These are phyloP conservation scores for Cylindrotheca fusiformis DNA, from an alignment of 108 stramenopile genomes.

Conservation along the genomic window DNA sequence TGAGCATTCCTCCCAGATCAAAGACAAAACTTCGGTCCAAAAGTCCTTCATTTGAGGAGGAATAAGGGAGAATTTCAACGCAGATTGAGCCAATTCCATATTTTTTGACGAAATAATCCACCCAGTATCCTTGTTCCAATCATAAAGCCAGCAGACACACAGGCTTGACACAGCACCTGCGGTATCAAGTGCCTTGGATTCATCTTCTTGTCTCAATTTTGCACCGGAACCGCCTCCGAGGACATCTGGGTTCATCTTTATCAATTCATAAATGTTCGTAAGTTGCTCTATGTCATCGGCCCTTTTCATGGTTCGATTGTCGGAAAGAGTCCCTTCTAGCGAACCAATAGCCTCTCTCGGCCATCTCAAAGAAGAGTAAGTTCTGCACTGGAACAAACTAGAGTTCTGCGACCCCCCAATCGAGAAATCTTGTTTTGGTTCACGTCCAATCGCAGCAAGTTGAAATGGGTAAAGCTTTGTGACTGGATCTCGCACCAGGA, in stretches of 20 bases:
- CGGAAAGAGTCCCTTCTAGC: background rate
- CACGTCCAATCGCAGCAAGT: constrained; percentile 18
- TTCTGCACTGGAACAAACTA: constrained; percentile 13
- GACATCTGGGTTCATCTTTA: background rate
- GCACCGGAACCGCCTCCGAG: background rate
- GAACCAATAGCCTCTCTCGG: constrained; percentile 1
- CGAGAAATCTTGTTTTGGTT: constrained; percentile 1
- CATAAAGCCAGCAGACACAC: background rate
- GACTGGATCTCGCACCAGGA: constrained; percentile 28
- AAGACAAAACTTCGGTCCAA: constrained; percentile 3
- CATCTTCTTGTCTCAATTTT: background rate
- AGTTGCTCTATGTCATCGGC: constrained; percentile 19
- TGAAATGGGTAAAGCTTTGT: constrained; percentile 37
- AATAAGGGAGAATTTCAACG: constrained; percentile 11
- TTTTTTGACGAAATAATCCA: constrained; percentile 10
- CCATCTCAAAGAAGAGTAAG: constrained; percentile 4
- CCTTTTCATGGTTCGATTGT: constrained; percentile 14
- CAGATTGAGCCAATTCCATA: constrained; percentile 2
- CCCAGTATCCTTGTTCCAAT: constrained; percentile 14
- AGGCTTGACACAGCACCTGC: background rate
- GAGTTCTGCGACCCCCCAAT: constrained; percentile 11
- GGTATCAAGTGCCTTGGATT: background rate
- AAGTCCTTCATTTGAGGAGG: constrained; percentile 14
- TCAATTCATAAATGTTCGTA: background rate
- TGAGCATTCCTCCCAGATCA: constrained; percentile 17